These are phyloP conservation scores for Agaricus sinodeliciosus DNA, from an alignment of 768 basidiomycete genomes.

Conservation along the genomic window DNA sequence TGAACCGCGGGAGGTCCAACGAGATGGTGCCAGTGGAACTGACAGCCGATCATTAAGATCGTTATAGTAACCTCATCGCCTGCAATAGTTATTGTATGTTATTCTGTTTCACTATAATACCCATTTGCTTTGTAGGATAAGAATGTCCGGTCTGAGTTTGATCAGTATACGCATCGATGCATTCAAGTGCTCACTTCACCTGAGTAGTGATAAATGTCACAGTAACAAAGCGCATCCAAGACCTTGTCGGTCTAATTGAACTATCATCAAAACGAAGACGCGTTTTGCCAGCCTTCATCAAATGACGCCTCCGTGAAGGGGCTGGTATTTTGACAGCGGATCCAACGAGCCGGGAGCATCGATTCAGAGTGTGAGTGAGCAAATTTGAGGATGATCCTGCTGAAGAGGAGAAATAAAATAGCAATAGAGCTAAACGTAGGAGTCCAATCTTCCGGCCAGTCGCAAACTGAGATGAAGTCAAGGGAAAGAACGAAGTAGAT, in stretches of 20 bases:
- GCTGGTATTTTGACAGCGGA: slow-evolving; percentile 20
- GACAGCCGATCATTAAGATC: neutral
- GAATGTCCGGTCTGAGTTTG: neutral
- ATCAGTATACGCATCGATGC: slow-evolving; percentile 10
- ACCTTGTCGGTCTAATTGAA: slow-evolving; percentile 60
- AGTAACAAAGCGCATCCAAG: slow-evolving; percentile 76
- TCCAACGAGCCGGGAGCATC: no score
- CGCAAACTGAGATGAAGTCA: slow-evolving; percentile 4
- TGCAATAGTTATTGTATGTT: neutral
- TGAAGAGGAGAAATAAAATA: slow-evolving; percentile 25
- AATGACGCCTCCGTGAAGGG: slow-evolving; percentile 73
- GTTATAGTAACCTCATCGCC: neutral
- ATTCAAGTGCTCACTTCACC: slow-evolving; percentile 19
- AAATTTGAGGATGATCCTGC: no score
- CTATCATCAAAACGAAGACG: slow-evolving; percentile 56
- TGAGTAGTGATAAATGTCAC: slow-evolving; percentile 77
- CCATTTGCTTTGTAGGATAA: neutral
- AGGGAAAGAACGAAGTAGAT: slow-evolving; percentile 5
- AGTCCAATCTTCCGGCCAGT: slow-evolving; percentile 1
- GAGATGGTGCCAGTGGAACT: neutral
- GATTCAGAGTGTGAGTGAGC: no score
- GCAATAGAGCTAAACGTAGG: slow-evolving; percentile 10
- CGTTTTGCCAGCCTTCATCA: slow-evolving; percentile 74
- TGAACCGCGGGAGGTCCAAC: neutral
- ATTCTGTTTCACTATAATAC: neutral